Evolutionary conservation across 305 asterid species (phyloP).

Genomic region (Fraxinus floribunda): DNA sequence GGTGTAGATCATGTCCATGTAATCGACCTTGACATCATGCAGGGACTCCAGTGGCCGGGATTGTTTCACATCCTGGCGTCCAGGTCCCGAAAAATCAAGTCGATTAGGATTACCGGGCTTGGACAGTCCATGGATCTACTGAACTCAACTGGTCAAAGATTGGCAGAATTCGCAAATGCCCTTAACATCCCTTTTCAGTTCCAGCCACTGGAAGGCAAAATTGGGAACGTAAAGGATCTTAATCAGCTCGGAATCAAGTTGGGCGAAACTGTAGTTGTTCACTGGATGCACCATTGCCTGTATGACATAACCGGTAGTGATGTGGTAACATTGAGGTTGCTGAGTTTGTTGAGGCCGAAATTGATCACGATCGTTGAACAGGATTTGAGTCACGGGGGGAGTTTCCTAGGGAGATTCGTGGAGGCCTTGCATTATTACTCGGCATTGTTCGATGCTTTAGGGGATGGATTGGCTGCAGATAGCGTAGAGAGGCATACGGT

Average conservation of each 20-base stretch:
- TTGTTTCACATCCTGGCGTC: conserved; percentile 45
- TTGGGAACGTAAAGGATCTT: conserved; percentile 32
- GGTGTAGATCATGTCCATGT: conserved; percentile 47
- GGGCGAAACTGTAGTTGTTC: conserved; percentile 67
- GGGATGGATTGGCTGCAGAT: conserved; percentile 71
- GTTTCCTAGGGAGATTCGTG: conserved; percentile 71
- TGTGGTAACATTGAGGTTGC: conserved; percentile 48
- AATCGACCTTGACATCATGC: conserved; percentile 57
- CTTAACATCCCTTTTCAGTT: conserved; percentile 38
- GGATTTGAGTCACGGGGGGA: conserved; percentile 69
- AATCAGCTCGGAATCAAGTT: conserved; percentile 24
- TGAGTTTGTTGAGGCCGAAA: conserved; percentile 58
- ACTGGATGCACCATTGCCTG: conserved; percentile 91
- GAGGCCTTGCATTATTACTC: conserved; percentile 92
- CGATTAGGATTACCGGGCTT: conserved; percentile 39
- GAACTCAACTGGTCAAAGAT: conserved; percentile 40
- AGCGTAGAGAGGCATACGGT: conserved; percentile 81
- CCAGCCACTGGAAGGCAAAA: conserved; percentile 35
- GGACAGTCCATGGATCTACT: conserved; percentile 40
- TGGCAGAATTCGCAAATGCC: conserved; percentile 35
- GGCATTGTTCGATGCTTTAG: conserved; percentile 80
- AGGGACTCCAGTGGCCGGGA: conserved; percentile 95
- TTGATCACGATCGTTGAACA: conserved; percentile 77
- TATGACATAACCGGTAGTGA: conserved; percentile 86
- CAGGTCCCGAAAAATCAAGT: conserved; percentile 35